These are phyloP conservation scores for Phytophthora sp. DNA, from an alignment of 352 stramenopile species.

Conservation along the genomic window DNA sequence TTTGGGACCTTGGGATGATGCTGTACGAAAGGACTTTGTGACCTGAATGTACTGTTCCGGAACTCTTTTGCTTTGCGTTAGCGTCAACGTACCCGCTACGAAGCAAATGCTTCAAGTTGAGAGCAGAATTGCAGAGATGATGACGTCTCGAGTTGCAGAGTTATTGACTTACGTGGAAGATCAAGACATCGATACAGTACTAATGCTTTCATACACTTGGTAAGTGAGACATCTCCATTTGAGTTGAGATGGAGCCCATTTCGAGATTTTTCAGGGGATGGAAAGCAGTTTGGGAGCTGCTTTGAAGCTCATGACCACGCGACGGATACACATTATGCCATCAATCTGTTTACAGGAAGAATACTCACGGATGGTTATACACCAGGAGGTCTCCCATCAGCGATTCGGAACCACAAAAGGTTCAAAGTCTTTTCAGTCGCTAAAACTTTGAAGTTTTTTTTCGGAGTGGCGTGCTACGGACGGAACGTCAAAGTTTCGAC, in stretches of 20 bases:
- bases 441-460: conserved; percentile 61
- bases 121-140: conserved; percentile 44
- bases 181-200: not conserved
- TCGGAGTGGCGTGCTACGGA: conserved; percentile 40
- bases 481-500: conserved; percentile 24
- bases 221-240: conserved; percentile 26
- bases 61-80: conserved; percentile 38
- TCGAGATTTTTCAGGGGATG: not conserved
- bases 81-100: conserved; percentile 29
- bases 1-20: conserved; percentile 18
- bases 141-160: conserved; percentile 34
- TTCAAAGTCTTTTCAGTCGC: conserved; percentile 53
- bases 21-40: conserved; percentile 39
- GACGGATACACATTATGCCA: conserved; percentile 36
- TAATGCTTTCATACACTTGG: conserved; percentile 39
- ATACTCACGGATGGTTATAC: conserved; percentile 50
- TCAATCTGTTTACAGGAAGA: conserved; percentile 59
- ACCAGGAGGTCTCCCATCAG: conserved; percentile 42
- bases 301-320: conserved; percentile 34
- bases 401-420: conserved; percentile 36
- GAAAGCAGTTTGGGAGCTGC: conserved; percentile 30
- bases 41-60: conserved; percentile 55
- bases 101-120: conserved; percentile 23
- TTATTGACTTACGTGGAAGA: conserved; percentile 22
- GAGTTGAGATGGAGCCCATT: conserved; percentile 35